Base-by-base conservation (phyloP, 257 asterid genomes). In the Fraxinus excelsior region DNA sequence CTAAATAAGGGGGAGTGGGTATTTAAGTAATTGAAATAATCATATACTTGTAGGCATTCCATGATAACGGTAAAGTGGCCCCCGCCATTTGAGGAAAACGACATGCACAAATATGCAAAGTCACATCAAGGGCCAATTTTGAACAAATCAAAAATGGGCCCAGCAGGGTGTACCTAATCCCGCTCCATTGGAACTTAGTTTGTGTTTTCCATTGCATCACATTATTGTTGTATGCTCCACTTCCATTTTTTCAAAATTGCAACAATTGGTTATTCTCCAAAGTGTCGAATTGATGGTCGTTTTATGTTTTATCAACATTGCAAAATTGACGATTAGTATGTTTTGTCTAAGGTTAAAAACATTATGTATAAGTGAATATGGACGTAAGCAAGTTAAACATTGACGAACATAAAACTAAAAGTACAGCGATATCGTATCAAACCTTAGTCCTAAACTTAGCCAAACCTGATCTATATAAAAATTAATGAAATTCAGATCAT, bases 1-100 rank as follows among this genome's bases (percentile, higher is more conserved):
- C 49, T 40, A 2, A 40, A 11, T 10, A 11, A 11, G 11, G 13
- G 4, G 9, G 4, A 1, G 26, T 25, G 46, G 51, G 70, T 32
- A 32, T 32, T 44, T 26, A 29, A 46, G 53, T 67, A 49, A 76
- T 76, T 46, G 68, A 29, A 62, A 32, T 74, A 0, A 21, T 23
- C 16, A 23, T 42, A n/a, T 42, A 11, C 18, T 14, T 13, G 56
- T 8, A 31, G 49, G 46, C 67, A 12, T n/a, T 18, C 4, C 16
- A 56, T 34, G 16, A 60, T 74, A 74, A 74, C 44, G 78, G 78
- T 28, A 44, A 74, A 34, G 75, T 49, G 53, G 72, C 7, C 71
- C 56, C 82, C 78, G 74, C 60, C 23, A 78, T 80, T 80, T 58
- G 69, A 68, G 85, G 79, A 46, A 68, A 75, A 49, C 25, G 76